phyloP scores from a whole-genome alignment of 164 flowering plant species.

The Vitis amurensis region DNA sequence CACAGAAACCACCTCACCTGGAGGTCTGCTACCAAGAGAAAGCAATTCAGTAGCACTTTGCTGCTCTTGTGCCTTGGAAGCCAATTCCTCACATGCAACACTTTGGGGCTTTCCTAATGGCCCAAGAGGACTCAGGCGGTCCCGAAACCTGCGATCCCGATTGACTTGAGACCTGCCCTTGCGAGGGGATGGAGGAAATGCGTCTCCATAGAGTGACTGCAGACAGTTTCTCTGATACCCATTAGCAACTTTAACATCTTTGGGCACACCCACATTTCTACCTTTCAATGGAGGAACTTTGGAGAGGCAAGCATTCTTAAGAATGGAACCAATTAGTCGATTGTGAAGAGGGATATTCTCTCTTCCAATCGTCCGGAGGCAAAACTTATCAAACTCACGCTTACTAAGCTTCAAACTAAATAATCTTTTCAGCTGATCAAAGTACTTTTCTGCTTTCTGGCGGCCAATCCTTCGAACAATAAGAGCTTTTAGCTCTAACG shows the following conservation, averaged over 20 bases:
- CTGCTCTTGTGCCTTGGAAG: conserved; percentile 49
- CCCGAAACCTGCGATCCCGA: conserved; percentile 51
- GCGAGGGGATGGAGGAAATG: conserved; percentile 60
- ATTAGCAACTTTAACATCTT: conserved; percentile 30
- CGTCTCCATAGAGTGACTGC: conserved; percentile 48
- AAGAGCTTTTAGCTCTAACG: conserved; percentile 57
- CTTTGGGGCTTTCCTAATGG: conserved; percentile 36
- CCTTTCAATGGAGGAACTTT: conserved; percentile 51
- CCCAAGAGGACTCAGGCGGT: conserved; percentile 39
- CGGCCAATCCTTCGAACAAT: conserved; percentile 59
- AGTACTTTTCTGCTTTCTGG: conserved; percentile 65
- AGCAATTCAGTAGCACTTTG: conserved; percentile 60
- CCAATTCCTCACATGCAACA: conserved; percentile 15
- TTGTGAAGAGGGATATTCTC: conserved; percentile 80
- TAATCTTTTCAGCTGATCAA: conserved; percentile 46
- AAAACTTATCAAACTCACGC: conserved; percentile 58
- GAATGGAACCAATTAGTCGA: conserved; percentile 48
- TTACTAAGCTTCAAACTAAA: conserved; percentile 55
- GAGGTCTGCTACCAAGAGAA: conserved; percentile 74
- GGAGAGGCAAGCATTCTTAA: conserved; percentile 61
- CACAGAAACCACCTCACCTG: conserved; percentile 63
- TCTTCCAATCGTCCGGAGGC: conserved; percentile 57
- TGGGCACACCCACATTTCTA: conserved; percentile 29
- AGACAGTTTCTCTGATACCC: conserved; percentile 38
- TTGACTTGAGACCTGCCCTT: conserved; percentile 50